phyloP scores from a whole-genome alignment of 805 yeast genomes.

The Hagleromyces aurorensis region DNA sequence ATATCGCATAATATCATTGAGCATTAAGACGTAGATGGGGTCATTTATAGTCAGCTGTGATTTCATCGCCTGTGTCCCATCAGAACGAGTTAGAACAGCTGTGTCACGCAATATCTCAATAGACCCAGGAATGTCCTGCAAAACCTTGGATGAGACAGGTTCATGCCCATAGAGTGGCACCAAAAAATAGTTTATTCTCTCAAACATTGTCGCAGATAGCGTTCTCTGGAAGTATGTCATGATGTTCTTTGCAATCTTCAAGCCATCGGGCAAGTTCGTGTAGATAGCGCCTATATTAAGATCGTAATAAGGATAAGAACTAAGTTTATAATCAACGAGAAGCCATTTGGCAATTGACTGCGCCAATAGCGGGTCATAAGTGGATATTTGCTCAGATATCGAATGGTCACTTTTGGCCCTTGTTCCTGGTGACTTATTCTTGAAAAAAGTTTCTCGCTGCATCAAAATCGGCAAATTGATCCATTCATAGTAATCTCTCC shows the following conservation, averaged over 20 bases:
- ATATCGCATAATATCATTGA: slow-evolving; percentile 24
- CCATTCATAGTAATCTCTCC: slow-evolving; percentile 15
- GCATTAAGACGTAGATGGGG: slow-evolving; percentile 24
- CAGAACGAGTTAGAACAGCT: slow-evolving; percentile 11
- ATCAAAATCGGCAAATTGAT: slow-evolving; percentile 10
- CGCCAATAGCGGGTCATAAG: slow-evolving; percentile 14
- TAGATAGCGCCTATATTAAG: slow-evolving; percentile 33
- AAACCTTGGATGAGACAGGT: slow-evolving; percentile 2
- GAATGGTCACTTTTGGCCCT: neutral
- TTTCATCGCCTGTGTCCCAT: slow-evolving; percentile 1
- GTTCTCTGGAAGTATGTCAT: slow-evolving; percentile 15
- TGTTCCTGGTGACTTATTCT: slow-evolving; percentile 1
- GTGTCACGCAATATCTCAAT: slow-evolving; percentile 13
- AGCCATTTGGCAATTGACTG: slow-evolving; percentile 61
- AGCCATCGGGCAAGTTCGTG: slow-evolving; percentile 22
- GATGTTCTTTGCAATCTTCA: slow-evolving; percentile 14
- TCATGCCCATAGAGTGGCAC: slow-evolving; percentile 24
- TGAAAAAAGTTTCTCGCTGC: slow-evolving; percentile 15
- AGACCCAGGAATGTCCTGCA: slow-evolving; percentile 15
- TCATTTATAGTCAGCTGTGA: slow-evolving; percentile 19
- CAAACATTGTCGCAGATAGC: slow-evolving; percentile 17
- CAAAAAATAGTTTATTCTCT: slow-evolving; percentile 20
- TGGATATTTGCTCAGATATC: slow-evolving; percentile 5
- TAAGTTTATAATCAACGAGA: slow-evolving; percentile 59
- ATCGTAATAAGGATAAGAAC: slow-evolving; percentile 61